Conservation (phyloP, 495 filamentous ascomycete species). For the Annulohypoxylon maeteangense region DNA sequence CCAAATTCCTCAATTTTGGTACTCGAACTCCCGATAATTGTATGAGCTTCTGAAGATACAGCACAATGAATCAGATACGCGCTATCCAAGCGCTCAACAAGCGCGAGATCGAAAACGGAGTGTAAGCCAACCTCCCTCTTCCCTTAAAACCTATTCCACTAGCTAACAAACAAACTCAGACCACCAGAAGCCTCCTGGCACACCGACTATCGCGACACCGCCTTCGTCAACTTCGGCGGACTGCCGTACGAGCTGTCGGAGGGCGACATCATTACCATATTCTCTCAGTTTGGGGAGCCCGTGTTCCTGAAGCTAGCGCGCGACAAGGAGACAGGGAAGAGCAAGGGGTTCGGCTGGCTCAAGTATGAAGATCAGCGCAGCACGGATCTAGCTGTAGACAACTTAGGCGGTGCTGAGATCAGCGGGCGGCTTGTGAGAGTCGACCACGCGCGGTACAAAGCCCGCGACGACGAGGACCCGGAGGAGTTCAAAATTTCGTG, state of each 20-base stretch:
- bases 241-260: conserved; percentile 94
- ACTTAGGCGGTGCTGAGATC: conserved; percentile 86
- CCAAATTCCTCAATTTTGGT: neutral
- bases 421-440: conserved; percentile 84
- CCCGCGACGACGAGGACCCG: conserved; percentile 84
- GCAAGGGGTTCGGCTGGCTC: conserved; percentile 90
- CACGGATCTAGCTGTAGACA: conserved; percentile 94
- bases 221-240: conserved; percentile 95
- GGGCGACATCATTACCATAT: conserved; percentile 95
- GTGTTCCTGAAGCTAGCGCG: conserved; percentile 88
- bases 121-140: conserved; percentile 61
- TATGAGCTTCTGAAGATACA: neutral
- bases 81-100: conserved; percentile 93
- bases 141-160: neutral
- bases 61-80: conserved; percentile 88
- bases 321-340: conserved; percentile 96
- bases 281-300: conserved; percentile 96
- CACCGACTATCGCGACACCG: conserved; percentile 95
- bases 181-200: conserved; percentile 94
- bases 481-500: conserved; percentile 63
- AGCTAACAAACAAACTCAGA: conserved; percentile 51
- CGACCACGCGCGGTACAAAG: conserved; percentile 92
- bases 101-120: conserved; percentile 87
- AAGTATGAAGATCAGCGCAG: conserved; percentile 99
- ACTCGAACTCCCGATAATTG: neutral